Evolutionary conservation across 2,329 filamentous ascomycete genomes (phyloP).

Genomic region (Cytospora piceae): DNA sequence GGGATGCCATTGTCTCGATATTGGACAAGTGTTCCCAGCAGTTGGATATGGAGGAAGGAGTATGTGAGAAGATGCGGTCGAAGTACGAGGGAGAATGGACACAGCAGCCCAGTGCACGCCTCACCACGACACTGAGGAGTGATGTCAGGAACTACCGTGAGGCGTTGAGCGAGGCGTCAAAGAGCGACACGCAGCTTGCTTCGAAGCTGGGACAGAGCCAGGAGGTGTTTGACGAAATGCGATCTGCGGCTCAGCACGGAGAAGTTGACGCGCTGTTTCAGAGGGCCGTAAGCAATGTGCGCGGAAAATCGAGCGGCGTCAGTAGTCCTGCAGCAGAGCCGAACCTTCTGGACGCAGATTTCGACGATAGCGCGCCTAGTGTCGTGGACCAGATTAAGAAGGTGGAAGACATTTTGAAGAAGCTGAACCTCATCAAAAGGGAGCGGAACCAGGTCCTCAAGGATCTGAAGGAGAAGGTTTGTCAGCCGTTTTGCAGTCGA

Average conservation of each 20-base stretch:
- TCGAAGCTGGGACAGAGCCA: conserved; percentile 85
- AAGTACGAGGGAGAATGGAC: conserved; percentile 97
- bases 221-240: conserved; percentile 92
- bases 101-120: conserved; percentile 88
- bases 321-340: conserved; percentile 63
- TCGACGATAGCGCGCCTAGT: conserved; percentile 77
- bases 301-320: conserved; percentile 64
- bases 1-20: conserved; percentile 70
- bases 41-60: conserved; percentile 94
- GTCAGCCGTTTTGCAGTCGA: conserved; percentile 32
- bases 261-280: conserved; percentile 90
- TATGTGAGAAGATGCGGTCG: conserved; percentile 98
- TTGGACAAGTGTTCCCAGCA: conserved; percentile 85
- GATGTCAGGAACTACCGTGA: conserved; percentile 88
- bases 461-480: conserved; percentile 95
- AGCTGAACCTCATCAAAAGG: conserved; percentile 87
- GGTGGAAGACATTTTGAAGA: conserved; percentile 90
- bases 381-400: conserved; percentile 87
- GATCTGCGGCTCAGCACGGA: conserved; percentile 81
- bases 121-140: conserved; percentile 84
- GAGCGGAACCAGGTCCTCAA: conserved; percentile 92
- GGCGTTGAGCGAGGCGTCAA: conserved; percentile 85
- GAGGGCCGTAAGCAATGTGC: conserved; percentile 78
- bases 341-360: conserved; percentile 89
- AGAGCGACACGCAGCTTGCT: conserved; percentile 83